Evolutionary conservation across 1,284 basidiomycete genomes (phyloP).

Genomic region (Pseudozyma pruni): DNA sequence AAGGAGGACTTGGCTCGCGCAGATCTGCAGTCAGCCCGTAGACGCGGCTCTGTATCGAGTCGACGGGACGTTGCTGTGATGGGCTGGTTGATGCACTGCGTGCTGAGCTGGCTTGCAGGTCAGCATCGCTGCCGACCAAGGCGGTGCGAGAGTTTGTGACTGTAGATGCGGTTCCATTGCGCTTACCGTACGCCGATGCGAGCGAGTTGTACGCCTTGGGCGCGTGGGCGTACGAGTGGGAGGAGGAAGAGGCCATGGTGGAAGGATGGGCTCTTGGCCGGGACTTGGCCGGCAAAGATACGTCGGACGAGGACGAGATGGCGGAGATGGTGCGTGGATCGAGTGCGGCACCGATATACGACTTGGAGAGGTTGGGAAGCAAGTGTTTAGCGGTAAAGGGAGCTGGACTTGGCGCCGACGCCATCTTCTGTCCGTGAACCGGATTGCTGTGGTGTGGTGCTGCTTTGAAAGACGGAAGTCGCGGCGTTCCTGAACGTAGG

Average conservation of each 20-base stretch:
- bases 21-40: constrained; percentile 45
- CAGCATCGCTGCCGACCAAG: constrained; percentile 7
- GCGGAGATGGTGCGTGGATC: constrained; percentile 32
- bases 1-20: constrained; percentile 21
- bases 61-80: constrained; percentile 5
- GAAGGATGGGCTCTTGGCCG: constrained; percentile 9
- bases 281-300: constrained; percentile 6
- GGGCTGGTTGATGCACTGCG: constrained; percentile 17
- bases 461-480: too few relatives aligned
- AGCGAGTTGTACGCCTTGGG: constrained; percentile 32
- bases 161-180: constrained; percentile 29
- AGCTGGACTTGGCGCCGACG: constrained; percentile 28
- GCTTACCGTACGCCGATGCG: constrained; percentile 38
- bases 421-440: constrained; percentile 39
- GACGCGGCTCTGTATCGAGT: constrained; percentile 32
- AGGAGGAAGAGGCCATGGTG: constrained; percentile 33
- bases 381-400: constrained; percentile 21
- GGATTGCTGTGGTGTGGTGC: too few relatives aligned
- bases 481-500: too few relatives aligned
- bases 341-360: constrained; percentile 21
- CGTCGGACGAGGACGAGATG: constrained; percentile 4
- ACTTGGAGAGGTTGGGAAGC: constrained; percentile 17
- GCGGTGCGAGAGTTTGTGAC: constrained; percentile 19
- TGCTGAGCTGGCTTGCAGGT: constrained; percentile 9
- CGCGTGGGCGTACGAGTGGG: constrained; percentile 14